Conservation (phyloP, 345 rosid genomes). For the Jatropha curcas region DNA sequence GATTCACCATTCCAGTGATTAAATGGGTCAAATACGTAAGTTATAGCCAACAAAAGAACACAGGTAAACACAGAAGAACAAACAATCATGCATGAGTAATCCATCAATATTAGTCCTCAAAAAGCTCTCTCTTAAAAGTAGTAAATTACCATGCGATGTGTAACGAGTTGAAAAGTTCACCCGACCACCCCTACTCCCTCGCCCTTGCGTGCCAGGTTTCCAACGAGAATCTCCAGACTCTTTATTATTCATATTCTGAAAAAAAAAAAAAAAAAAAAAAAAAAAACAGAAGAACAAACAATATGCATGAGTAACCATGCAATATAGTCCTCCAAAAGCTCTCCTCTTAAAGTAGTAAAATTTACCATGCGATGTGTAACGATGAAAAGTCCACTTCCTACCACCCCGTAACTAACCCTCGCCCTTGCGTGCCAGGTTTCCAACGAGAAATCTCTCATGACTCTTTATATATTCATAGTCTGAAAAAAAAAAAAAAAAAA, state of each 20-base stretch:
- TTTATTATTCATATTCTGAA: constrained; percentile 59
- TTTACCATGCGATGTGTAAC: too few species aligned
- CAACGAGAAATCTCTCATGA: too few species aligned
- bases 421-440: too few species aligned
- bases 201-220: constrained; percentile 64
- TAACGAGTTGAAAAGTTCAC: constrained; percentile 49
- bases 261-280: too few species aligned
- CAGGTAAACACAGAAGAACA: constrained; percentile 16
- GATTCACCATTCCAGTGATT: not conserved
- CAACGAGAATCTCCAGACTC: constrained; percentile 69
- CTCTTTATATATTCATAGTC: too few species aligned
- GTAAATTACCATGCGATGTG: constrained; percentile 55
- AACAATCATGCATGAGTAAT: constrained; percentile 7
- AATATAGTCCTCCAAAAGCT: too few species aligned
- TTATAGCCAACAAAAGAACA: constrained; percentile 6
- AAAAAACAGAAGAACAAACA: too few species aligned
- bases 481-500: too few species aligned
- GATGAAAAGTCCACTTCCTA: too few species aligned
- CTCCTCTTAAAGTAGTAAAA: too few species aligned
- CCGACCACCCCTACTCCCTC: constrained; percentile 65
- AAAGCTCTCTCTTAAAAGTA: not conserved
- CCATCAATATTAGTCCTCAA: constrained; percentile 14
- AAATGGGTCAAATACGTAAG: constrained; percentile 9
- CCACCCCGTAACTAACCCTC: too few species aligned
- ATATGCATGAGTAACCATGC: too few species aligned